phyloP scores from a whole-genome alignment of 2,329 filamentous ascomycete genomes.

The Trichoderma koningii region DNA sequence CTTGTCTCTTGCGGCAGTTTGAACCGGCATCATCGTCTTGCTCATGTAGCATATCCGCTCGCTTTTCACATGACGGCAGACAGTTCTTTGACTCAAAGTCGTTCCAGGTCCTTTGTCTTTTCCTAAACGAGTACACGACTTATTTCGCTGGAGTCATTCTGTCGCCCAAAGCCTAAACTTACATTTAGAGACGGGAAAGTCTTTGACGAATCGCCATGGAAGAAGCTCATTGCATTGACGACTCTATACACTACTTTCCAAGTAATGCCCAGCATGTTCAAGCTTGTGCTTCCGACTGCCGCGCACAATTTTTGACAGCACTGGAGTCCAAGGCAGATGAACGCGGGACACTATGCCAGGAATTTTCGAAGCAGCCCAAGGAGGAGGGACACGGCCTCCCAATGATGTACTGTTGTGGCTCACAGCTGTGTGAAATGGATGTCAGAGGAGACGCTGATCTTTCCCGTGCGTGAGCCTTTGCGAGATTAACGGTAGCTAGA shows the following conservation, averaged over 20 bases:
- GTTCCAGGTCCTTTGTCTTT: not conserved
- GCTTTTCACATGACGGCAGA: not conserved
- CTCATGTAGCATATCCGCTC: not conserved
- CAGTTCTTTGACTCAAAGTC: not conserved
- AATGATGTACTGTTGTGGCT: conserved; percentile 56
- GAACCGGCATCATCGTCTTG: not conserved
- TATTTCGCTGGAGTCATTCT: not conserved
- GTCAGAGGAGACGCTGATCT: conserved; percentile 39
- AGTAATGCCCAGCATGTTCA: conserved; percentile 38
- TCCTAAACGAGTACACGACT: not conserved
- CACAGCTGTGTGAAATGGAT: conserved; percentile 52
- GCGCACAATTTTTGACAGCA: conserved; percentile 37
- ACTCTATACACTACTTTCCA: conserved; percentile 33
- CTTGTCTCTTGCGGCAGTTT: not conserved
- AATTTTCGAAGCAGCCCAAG: conserved; percentile 34
- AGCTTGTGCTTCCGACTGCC: conserved; percentile 42
- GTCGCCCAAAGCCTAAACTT: not conserved
- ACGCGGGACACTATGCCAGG: conserved; percentile 39
- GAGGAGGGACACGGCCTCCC: conserved; percentile 42
- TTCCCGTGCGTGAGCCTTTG: conserved; percentile 45
- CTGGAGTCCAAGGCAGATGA: conserved; percentile 37
- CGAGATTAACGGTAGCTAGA: not conserved
- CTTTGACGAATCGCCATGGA: not conserved
- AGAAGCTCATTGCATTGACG: not conserved
- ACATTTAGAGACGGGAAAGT: not conserved